These are phyloP conservation scores for Infundibulicybe gibba DNA, from an alignment of 768 basidiomycete species.

Conservation along the genomic window DNA sequence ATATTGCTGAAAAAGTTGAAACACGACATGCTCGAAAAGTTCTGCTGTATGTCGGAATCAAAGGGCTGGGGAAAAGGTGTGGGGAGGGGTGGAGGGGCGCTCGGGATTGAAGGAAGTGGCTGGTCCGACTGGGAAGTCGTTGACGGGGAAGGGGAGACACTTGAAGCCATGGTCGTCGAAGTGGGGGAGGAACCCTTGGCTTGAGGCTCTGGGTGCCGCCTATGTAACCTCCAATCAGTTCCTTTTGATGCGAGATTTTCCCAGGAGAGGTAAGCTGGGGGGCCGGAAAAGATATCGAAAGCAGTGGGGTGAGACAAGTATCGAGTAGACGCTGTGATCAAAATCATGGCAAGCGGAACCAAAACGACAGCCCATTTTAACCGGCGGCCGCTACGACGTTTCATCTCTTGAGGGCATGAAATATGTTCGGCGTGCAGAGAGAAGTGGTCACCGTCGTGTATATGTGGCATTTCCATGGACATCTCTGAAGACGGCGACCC, in stretches of 20 bases:
- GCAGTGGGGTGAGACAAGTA: slow-evolving; percentile 45
- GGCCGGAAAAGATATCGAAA: slow-evolving; percentile 35
- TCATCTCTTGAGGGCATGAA: slow-evolving; percentile 14
- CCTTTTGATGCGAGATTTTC: slow-evolving; percentile 21
- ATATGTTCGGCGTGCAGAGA: too few species aligned
- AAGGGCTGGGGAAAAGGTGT: slow-evolving; percentile 78
- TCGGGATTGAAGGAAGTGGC: slow-evolving; percentile 46
- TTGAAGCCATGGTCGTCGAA: slow-evolving; percentile 10
- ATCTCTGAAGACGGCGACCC: background rate
- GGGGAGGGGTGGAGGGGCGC: slow-evolving; percentile 55
- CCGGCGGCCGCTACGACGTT: slow-evolving; percentile 40
- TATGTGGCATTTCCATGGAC: background rate
- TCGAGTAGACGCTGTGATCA: slow-evolving; percentile 51
- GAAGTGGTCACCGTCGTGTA: background rate
- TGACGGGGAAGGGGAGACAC: slow-evolving; percentile 9
- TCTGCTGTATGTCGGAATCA: slow-evolving; percentile 56
- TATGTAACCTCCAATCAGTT: slow-evolving; percentile 36
- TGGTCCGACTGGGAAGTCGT: slow-evolving; percentile 19
- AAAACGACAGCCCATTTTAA: slow-evolving; percentile 50
- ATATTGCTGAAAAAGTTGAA: slow-evolving; percentile 74
- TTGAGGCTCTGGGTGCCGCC: slow-evolving; percentile 29
- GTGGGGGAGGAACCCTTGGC: slow-evolving; percentile 4
- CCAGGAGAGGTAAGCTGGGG: slow-evolving; percentile 22
- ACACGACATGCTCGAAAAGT: slow-evolving; percentile 66
- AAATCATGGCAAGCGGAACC: slow-evolving; percentile 51